Evolutionary conservation across 2,329 filamentous ascomycete species (phyloP), one percentile per base, ranked within the genome.

Genomic region (Pyricularia grisea): DNA sequence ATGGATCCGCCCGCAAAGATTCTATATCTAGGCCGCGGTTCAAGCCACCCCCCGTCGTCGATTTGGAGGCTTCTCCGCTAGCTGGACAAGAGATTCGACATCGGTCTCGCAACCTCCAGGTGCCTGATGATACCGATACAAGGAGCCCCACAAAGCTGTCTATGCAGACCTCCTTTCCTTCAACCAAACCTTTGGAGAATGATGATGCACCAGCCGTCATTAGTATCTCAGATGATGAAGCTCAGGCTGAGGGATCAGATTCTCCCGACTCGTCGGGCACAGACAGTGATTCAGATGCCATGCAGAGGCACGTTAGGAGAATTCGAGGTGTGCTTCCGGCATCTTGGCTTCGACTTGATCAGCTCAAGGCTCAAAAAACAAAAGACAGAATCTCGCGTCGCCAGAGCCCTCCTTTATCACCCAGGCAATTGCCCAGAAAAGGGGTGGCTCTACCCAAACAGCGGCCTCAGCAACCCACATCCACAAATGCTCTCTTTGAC

Each of bases 261-360:
- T 20, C 28, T 27, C 36, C 42, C 25, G 67, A 63, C 58, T 63
- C 67, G 25, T n/a, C 58, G 3, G 33, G 30, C n/a, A 78, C 79
- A 11, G 77, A 78, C 50, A 81, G 78, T 67, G 83, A 82, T 3
- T 78, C 78, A 1, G 81, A 85, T 28, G 74, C 78, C 14, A 78
- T 80, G 30, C 76, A 75, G 10, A 75, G 74, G 25, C 78, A 80
- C 69, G 79, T 79, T 50, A 82, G 77, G 68, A 80, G 81, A 67
- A 86, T 90, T 66, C 82, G 82, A 68, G 87, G 88, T 27, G 87
- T 90, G 9, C 80, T 90, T 64, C 88, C 88, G 58, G 88, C 88
- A n/a, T 90, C 88, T 6, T 90, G 88, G 85, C 80, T 90, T 69
- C 83, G 88, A 61, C 76, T 90, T 28, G 86, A 89, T 73, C 83